Conservation (phyloP, 345 rosid species). For the Mangifera indica region DNA sequence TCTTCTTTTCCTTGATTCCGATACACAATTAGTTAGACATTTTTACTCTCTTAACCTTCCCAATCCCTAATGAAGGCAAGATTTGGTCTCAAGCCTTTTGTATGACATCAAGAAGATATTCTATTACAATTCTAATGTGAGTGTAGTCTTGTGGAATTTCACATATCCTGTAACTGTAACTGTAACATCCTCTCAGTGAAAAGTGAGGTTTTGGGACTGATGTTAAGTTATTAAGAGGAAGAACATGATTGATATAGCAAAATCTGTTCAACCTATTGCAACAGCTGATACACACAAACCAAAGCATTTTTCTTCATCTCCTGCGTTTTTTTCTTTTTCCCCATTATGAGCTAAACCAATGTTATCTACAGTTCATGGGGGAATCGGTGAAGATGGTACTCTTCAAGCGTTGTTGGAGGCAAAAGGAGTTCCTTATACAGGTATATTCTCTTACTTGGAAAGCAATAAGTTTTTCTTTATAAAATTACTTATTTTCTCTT, state of each 20-base stretch:
- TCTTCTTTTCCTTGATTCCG: not conserved
- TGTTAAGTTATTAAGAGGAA: no score
- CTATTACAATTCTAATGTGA: not conserved
- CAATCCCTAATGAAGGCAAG: conserved; percentile 1
- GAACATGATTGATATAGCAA: no score
- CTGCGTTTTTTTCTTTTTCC: not conserved
- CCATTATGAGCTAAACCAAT: conserved; percentile 14
- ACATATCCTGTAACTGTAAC: not conserved
- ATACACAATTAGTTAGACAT: not conserved
- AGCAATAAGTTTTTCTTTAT: not conserved
- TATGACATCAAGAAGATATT: not conserved
- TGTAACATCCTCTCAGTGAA: not conserved
- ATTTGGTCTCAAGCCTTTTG: not conserved
- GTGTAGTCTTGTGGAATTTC: no score
- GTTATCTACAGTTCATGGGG: conserved; percentile 75
- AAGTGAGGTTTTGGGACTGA: no score
- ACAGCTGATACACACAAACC: no score
- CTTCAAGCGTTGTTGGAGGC: conserved; percentile 76
- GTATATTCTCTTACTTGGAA: conserved; percentile 31
- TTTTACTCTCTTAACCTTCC: not conserved
- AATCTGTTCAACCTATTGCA: no score
- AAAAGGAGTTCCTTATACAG: conserved; percentile 82
- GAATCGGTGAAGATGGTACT: conserved; percentile 97
- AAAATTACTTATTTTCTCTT: conserved; percentile 18
- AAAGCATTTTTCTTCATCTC: not conserved